Percentiles rank a stretch among this genome's conserved stretches.
Evolutionary conservation across 805 yeast species (phyloP).

Genomic region (Cyberlindnera maritima): DNA sequence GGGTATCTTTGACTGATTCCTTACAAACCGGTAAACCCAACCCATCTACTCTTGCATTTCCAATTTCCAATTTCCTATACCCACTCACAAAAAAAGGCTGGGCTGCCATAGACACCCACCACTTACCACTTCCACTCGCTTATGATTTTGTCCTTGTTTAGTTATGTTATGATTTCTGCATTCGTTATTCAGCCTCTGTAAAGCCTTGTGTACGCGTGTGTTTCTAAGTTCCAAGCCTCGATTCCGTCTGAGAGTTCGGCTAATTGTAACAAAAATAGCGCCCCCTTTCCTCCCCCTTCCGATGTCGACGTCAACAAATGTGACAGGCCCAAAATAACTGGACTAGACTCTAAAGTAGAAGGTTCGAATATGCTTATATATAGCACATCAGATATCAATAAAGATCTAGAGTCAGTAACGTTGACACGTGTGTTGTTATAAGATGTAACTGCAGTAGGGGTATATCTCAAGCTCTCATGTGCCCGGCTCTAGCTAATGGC

Average conservation of each 20-base stretch:
- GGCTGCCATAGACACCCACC: neutral
- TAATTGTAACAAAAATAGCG: neutral
- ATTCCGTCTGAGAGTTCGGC: neutral
- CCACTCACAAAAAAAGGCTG: neutral
- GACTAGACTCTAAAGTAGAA: too few relatives aligned
- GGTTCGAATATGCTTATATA: too few relatives aligned
- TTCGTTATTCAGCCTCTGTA: neutral
- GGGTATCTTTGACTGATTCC: constrained; percentile 30
- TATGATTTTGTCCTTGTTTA: constrained; percentile 4
- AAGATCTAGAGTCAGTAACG: too few relatives aligned
- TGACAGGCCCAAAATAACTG: too few relatives aligned
- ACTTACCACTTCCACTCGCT: constrained; percentile 1
- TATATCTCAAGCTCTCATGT: too few relatives aligned
- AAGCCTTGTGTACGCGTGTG: neutral
- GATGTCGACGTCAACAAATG: neutral
- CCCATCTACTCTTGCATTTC: neutral
- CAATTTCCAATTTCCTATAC: neutral
- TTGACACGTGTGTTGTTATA: too few relatives aligned
- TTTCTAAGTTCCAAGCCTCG: neutral
- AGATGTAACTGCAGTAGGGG: too few relatives aligned
- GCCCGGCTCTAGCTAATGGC: too few relatives aligned
- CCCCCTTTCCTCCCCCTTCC: neutral
- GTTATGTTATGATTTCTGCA: constrained; percentile 3
- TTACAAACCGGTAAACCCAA: too few relatives aligned
- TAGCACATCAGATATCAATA: too few relatives aligned